phyloP scores from a whole-genome alignment of 2,329 filamentous ascomycete species.

The Alternaria metachromatica region DNA sequence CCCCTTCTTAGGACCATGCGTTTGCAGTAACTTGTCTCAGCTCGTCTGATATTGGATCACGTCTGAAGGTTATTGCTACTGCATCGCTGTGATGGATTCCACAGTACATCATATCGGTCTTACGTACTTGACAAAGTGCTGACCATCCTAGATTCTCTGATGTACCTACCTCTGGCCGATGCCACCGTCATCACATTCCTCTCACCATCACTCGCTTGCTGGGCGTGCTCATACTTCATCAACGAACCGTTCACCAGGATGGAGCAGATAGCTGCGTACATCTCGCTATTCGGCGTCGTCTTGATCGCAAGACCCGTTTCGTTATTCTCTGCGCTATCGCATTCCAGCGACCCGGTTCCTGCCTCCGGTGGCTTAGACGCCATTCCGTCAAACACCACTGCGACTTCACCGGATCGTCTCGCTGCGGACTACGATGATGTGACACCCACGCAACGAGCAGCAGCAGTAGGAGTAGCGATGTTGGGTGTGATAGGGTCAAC shows the following conservation, averaged over 20 bases:
- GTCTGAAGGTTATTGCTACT: not conserved
- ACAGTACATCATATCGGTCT: constrained; percentile 5
- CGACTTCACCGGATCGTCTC: constrained; percentile 22
- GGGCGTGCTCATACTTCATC: constrained; percentile 77
- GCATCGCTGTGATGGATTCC: not conserved
- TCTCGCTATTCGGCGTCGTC: constrained; percentile 80
- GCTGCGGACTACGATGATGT: constrained; percentile 51
- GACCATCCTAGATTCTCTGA: constrained; percentile 61
- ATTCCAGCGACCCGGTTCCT: constrained; percentile 30
- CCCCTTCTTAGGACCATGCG: not conserved
- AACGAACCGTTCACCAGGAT: constrained; percentile 79
- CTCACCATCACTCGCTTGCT: constrained; percentile 77
- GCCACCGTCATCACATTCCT: constrained; percentile 91
- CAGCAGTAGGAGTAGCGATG: constrained; percentile 74
- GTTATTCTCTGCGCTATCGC: constrained; percentile 55
- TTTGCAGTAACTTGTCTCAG: constrained; percentile 5
- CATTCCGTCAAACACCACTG: constrained; percentile 36
- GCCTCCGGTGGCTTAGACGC: constrained; percentile 43
- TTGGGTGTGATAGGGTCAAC: constrained; percentile 79
- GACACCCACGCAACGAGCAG: constrained; percentile 69
- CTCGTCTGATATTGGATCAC: not conserved
- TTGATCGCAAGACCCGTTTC: constrained; percentile 78
- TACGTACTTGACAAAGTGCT: constrained; percentile 25
- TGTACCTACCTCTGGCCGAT: constrained; percentile 84
- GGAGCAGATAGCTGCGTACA: constrained; percentile 76